These are phyloP conservation scores for Cinnamomum chago DNA, from an alignment of 164 flowering plant genomes.

Conservation along the genomic window DNA sequence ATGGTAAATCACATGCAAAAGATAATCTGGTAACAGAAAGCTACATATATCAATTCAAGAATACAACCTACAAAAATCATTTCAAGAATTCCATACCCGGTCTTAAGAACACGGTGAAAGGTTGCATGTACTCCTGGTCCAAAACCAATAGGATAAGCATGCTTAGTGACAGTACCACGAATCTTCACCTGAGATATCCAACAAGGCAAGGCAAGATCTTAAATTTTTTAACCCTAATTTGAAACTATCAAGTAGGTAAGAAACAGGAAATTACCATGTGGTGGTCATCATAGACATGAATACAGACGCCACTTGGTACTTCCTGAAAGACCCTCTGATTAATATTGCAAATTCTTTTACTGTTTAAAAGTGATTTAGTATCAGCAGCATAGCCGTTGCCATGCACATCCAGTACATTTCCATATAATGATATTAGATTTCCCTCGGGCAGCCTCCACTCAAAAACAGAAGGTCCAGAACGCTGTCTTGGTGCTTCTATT, in stretches of 20 bases:
- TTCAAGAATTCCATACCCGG: constrained; percentile 35
- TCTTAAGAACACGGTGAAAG: constrained; percentile 67
- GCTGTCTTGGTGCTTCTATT: constrained; percentile 10
- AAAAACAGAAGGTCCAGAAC: constrained; percentile 21
- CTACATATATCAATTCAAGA: background rate
- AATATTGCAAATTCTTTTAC: constrained; percentile 20
- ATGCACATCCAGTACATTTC: constrained; percentile 56
- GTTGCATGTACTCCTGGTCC: constrained; percentile 72
- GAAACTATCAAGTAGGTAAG: background rate
- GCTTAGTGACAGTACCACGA: constrained; percentile 32
- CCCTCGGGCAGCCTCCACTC: constrained; percentile 49
- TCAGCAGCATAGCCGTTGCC: constrained; percentile 10
- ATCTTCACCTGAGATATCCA: constrained; percentile 48
- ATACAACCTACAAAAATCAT: background rate
- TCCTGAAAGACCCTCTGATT: constrained; percentile 21
- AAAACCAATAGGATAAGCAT: constrained; percentile 57
- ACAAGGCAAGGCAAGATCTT: constrained; percentile 12
- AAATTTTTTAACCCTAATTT: background rate
- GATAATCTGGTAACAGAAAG: background rate
- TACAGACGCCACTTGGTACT: constrained; percentile 26
- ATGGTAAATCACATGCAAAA: no score
- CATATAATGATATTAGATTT: constrained; percentile 52
- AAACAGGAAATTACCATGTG: constrained; percentile 39
- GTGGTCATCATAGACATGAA: constrained; percentile 47
- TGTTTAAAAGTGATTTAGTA: constrained; percentile 6